Percentiles rank a stretch among this genome's conserved stretches.
phyloP scores from a whole-genome alignment of 176 grass and related monocot species.

The Phoenix dactylifera region DNA sequence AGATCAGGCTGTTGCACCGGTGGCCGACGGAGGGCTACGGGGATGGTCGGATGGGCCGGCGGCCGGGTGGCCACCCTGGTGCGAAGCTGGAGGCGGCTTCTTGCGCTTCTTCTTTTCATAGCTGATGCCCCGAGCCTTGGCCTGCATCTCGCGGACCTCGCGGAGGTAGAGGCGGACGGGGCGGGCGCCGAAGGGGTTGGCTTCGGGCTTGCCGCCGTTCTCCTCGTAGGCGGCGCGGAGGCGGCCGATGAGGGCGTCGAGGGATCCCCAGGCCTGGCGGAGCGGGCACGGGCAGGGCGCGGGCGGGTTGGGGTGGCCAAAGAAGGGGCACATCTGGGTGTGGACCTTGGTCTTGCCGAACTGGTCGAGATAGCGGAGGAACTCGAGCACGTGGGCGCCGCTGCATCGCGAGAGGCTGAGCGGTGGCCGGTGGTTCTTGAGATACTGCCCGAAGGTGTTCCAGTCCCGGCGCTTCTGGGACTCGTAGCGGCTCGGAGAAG shows the following conservation, averaged over 20 bases:
- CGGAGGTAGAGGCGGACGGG: slow-evolving; percentile 13
- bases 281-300: slow-evolving; percentile 9
- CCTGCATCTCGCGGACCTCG: slow-evolving; percentile 13
- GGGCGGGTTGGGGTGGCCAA: slow-evolving; percentile 12
- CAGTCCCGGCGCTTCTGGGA: too few relatives aligned
- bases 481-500: too few relatives aligned
- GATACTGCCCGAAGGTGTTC: too few relatives aligned
- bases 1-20: too few relatives aligned
- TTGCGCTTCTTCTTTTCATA: slow-evolving; percentile 19
- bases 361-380: slow-evolving; percentile 16
- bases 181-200: slow-evolving; percentile 17
- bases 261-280: slow-evolving; percentile 16
- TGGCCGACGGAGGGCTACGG: too few relatives aligned
- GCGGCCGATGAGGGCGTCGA: slow-evolving; percentile 20
- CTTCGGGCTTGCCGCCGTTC: slow-evolving; percentile 11
- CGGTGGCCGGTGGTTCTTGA: too few relatives aligned
- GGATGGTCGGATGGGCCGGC: too few relatives aligned
- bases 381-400: slow-evolving; percentile 16
- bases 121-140: slow-evolving; percentile 15
- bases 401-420: slow-evolving; percentile 1
- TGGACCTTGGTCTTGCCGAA: slow-evolving; percentile 17
- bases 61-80: too few relatives aligned
- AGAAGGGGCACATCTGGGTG: slow-evolving; percentile 17
- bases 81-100: neutral
- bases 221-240: slow-evolving; percentile 16